phyloP scores from a whole-genome alignment of 2,329 filamentous ascomycete genomes.

The Pseudogymnoascus sp. region DNA sequence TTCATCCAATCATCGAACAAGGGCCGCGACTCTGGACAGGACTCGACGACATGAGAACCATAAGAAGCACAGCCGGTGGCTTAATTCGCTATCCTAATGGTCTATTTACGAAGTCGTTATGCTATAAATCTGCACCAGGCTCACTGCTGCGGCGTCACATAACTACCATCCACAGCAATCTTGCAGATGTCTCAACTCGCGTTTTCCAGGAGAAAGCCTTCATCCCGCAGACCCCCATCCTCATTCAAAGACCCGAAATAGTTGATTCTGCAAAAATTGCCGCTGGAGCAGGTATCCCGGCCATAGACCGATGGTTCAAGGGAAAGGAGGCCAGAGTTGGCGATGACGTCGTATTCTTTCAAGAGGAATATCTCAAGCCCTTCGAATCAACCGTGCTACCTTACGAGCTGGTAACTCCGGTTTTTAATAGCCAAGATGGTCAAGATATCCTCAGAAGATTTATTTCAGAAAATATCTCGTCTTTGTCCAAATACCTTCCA shows the following conservation, averaged over 20 bases:
- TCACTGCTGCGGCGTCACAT: not conserved
- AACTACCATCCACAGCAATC: conserved; percentile 9
- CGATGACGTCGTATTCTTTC: not conserved
- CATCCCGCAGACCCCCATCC: conserved; percentile 39
- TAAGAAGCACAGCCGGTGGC: not conserved
- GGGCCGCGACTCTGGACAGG: not conserved
- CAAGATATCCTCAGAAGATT: not conserved
- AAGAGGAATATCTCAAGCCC: conserved; percentile 27
- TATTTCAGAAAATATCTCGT: not conserved
- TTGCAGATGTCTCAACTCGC: conserved; percentile 27
- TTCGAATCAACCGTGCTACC: conserved; percentile 44
- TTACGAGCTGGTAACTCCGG: conserved; percentile 42
- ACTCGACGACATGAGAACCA: not conserved
- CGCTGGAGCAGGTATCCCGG: conserved; percentile 40
- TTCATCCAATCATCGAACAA: not conserved
- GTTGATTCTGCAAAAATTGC: conserved; percentile 13
- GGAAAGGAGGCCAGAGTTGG: not conserved
- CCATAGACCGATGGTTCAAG: conserved; percentile 51
- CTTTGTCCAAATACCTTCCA: conserved; percentile 9
- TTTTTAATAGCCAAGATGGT: not conserved
- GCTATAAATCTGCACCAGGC: not conserved
- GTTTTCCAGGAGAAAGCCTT: conserved; percentile 48
- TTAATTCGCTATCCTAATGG: not conserved
- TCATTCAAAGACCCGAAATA: conserved; percentile 32
- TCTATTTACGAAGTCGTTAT: not conserved